Conservation (phyloP, 768 basidiomycete species). For the Leccinum pellstonianum region DNA sequence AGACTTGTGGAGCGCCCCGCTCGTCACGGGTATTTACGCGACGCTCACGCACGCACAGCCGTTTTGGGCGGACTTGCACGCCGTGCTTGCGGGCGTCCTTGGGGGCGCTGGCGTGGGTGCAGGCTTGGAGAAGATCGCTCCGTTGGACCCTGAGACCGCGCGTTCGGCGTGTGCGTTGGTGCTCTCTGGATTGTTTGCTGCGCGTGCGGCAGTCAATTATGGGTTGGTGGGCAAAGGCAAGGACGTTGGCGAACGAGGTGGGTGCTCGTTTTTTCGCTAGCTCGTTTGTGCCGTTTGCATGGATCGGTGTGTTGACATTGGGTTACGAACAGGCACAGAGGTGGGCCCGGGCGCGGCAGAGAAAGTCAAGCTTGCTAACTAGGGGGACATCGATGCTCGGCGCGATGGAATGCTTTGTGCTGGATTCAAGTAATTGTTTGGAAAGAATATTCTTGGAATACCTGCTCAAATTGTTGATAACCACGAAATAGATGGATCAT, state of each 20-base stretch:
- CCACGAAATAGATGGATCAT: too few relatives aligned
- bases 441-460: conserved; percentile 11
- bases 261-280: neutral
- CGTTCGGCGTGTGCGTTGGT: conserved; percentile 70
- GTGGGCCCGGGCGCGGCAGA: conserved; percentile 11
- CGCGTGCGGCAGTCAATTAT: conserved; percentile 67
- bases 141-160: conserved; percentile 63
- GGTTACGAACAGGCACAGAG: conserved; percentile 4
- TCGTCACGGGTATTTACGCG: conserved; percentile 75
- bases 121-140: conserved; percentile 33
- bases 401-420: conserved; percentile 1
- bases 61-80: conserved; percentile 67
- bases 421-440: neutral
- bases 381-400: conserved; percentile 2
- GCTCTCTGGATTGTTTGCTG: conserved; percentile 58
- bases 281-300: neutral
- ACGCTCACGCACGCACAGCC: conserved; percentile 85
- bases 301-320: neutral
- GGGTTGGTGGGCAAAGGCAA: conserved; percentile 22
- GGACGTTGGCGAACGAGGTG: conserved; percentile 19
- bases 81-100: conserved; percentile 45
- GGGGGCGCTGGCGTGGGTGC: conserved; percentile 28
- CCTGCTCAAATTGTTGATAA: neutral
- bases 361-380: neutral
- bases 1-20: conserved; percentile 84